Evolutionary conservation across 345 rosid species (phyloP).

Genomic region (Corchorus capsularis): DNA sequence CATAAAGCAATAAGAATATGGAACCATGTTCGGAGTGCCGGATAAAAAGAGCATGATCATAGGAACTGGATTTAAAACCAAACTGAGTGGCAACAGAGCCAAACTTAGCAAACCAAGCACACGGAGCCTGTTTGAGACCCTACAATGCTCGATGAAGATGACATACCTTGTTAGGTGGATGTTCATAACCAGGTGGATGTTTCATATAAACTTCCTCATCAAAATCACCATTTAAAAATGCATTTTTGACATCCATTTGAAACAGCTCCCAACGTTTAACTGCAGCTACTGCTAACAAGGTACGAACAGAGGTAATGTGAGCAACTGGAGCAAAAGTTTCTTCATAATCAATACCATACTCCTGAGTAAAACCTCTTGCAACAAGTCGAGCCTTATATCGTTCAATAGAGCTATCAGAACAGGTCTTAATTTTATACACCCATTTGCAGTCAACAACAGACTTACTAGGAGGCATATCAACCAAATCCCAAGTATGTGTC

Average conservation of each 20-base stretch:
- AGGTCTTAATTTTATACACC: not conserved
- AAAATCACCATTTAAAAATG: not conserved
- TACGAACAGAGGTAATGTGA: not conserved
- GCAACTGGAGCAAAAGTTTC: not conserved
- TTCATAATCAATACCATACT: not conserved
- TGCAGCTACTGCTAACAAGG: not conserved
- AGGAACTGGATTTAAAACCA: not conserved
- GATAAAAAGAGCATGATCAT: not conserved
- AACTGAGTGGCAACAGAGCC: not conserved
- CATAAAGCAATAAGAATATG: not conserved
- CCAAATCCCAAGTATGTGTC: not conserved
- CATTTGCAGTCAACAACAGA: not conserved
- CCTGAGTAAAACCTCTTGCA: not conserved
- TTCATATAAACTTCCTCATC: not conserved
- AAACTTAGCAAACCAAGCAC: not conserved
- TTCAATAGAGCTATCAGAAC: not conserved
- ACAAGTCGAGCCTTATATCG: not conserved
- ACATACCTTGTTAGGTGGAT: not conserved
- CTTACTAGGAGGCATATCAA: not conserved
- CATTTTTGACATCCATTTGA: too few relatives aligned
- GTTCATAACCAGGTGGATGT: not conserved
- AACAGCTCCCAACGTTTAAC: too few relatives aligned
- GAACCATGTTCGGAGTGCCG: not conserved
- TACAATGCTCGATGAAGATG: not conserved
- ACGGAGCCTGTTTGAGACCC: not conserved